Evolutionary conservation across 163 green algal species (phyloP), one percentile per base, ranked within the genome.

Genomic region (Scenedesmus sp.): DNA sequence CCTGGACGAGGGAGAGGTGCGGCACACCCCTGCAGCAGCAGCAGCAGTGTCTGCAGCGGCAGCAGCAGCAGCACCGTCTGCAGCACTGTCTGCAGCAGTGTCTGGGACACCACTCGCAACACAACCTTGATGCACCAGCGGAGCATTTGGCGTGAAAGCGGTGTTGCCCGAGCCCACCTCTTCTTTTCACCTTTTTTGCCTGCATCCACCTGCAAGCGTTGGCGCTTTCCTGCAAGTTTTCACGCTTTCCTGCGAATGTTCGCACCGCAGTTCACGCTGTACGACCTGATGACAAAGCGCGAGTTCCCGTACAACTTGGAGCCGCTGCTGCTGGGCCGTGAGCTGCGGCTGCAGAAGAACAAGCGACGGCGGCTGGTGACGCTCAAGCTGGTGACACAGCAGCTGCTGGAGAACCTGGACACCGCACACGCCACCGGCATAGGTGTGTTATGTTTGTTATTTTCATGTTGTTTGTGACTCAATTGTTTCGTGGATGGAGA

Each of bases 301-400:
- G 70, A 79, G 23, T 56, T 84, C 46, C 46, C 76, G 5, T 84
- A n/a, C 94, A 98, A 98, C 92, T 57, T 98, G 92, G 97, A 99
- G 95, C 87, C 90, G n/a, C 55, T 95, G 52, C 93, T 99, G 87
- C 95, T 99, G 74, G 96, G 95, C 6, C 91, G 95, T 12, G 94
- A 97, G 90, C 94, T 99, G 82, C 94, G 96, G 7, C 93, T 98
- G 81, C 95, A 95, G 0, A 95, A 95, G 67, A 57, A 87, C n/a
- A 91, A 91, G 88, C 64, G 76, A 76, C 88, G 88, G 23, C 83
- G 90, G 26, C 56, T 87, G 70, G 70, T 93, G 57, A 84, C 70
- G 54, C 46, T 93, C 12, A 93, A 93, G 83, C 84, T 95, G 82
- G 85, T 86, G 18, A 77, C 94, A 79, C 62, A 76, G 90, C 94